Base-by-base conservation (phyloP, 306 rosid species). In the Prunus kanzakura region DNA sequence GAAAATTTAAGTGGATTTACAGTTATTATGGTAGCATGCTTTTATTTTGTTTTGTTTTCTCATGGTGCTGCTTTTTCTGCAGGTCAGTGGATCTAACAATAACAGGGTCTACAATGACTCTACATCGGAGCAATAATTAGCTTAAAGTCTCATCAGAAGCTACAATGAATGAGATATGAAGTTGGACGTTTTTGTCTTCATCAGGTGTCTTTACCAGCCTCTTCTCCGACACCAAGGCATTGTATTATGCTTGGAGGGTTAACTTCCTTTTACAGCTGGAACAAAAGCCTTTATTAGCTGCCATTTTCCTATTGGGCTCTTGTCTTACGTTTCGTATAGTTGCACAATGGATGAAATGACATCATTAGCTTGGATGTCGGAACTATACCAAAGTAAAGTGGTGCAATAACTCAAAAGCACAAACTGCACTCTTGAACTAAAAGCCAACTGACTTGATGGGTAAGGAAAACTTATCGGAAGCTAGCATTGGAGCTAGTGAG, bases 381-480 rank as follows among this genome's bases (percentile, higher is more conserved):
- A 77, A 77, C 15, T 64, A 52, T 54, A 5, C 29, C 20, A 4
- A 46, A 64, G 71, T 77, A 50, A 79, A 75, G 79, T 84, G 90
- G 56, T 43, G 11, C 55, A 62, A 64, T 72, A 84, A 82, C 67
- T 83, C 66, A 63, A 64, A 72, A 72, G 60, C 8, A 65, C 58
- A 27, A 72, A 19, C 74, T 73, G 69, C 64, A 23, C 41, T 29
- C 68, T 80, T 80, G 66, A 80, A 67, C 80, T 46, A 78, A 14
- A 84, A 76, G 52, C 46, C 61, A 4, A 68, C 66, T 47, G 72
- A 50, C 76, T 71, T 54, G 47, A 90, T 87, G 90, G 89, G 79
- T 5, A 79, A 64, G 79, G 96, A 84, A 84, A 78, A 77, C 63
- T 81, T 67, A 38, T 30, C 79, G 6, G 79, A 68, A 64, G 61